phyloP scores from a whole-genome alignment of 305 asterid species.

The Fraxinus sp. region DNA sequence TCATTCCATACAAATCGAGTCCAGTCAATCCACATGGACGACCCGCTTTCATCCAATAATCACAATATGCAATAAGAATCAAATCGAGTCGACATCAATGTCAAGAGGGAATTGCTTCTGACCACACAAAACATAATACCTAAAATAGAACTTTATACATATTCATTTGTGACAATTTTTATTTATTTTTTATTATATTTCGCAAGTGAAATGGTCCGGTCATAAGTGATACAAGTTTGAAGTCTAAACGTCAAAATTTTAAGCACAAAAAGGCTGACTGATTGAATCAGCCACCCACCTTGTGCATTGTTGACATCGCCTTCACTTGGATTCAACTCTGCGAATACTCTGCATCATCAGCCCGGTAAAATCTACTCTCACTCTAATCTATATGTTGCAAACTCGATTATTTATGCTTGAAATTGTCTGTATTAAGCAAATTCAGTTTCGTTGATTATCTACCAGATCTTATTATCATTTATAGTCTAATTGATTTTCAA shows the following conservation, averaged over 20 bases:
- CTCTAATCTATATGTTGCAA: neutral
- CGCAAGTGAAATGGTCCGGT: neutral
- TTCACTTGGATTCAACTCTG: conserved; percentile 4
- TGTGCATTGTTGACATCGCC: neutral
- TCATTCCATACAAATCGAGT: no score
- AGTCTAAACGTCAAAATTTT: neutral
- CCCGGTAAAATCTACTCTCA: conserved; percentile 19
- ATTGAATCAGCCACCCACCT: neutral
- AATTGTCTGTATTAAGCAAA: neutral
- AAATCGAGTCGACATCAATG: neutral
- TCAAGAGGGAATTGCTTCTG: neutral
- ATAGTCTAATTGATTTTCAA: neutral
- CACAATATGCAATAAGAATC: neutral
- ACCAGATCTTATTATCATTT: conserved; percentile 15
- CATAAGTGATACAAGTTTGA: neutral
- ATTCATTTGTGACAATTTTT: neutral
- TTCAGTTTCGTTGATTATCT: neutral
- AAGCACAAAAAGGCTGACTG: neutral
- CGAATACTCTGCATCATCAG: conserved; percentile 8
- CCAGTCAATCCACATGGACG: no score
- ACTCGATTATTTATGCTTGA: neutral
- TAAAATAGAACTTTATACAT: neutral
- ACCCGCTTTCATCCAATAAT: no score
- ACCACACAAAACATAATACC: no score
- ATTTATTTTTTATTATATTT: no score